phyloP scores from a whole-genome alignment of 2,329 filamentous ascomycete genomes.

The Pseudocercospora crystallina region DNA sequence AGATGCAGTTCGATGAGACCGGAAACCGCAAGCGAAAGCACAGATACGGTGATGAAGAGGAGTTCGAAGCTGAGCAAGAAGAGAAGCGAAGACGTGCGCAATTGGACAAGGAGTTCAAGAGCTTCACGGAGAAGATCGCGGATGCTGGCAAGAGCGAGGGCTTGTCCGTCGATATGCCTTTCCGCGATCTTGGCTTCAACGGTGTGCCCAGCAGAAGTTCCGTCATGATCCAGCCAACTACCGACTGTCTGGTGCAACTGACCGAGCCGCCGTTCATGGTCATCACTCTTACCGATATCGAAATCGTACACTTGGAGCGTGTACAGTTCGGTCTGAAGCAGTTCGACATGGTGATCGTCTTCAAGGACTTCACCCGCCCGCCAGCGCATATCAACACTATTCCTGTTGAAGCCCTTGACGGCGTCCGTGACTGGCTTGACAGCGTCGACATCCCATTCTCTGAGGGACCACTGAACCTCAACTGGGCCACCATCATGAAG shows the following conservation, averaged over 20 bases:
- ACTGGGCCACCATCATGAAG: conserved; percentile 99
- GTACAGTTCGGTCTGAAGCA: conserved; percentile 97
- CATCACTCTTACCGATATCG: conserved; percentile 90
- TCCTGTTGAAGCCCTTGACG: conserved; percentile 88
- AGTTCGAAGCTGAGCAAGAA: conserved; percentile 98
- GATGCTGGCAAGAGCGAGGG: conserved; percentile 90
- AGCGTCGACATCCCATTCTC: conserved; percentile 91
- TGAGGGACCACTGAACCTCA: conserved; percentile 93
- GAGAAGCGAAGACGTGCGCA: conserved; percentile 88
- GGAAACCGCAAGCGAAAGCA: conserved; percentile 98
- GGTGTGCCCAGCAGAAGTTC: conserved; percentile 95
- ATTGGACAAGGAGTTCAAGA: conserved; percentile 92
- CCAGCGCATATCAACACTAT: conserved; percentile 98
- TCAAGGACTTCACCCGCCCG: conserved; percentile 91
- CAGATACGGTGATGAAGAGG: conserved; percentile 95
- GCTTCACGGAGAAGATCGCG: conserved; percentile 94
- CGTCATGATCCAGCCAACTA: conserved; percentile 92
- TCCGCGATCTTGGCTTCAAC: conserved; percentile 93
- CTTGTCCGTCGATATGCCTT: conserved; percentile 92
- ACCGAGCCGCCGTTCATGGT: conserved; percentile 97
- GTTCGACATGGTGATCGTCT: conserved; percentile 97
- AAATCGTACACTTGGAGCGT: conserved; percentile 92
- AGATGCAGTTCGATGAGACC: conserved; percentile 98
- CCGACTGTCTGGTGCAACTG: conserved; percentile 93
- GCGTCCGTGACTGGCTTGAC: conserved; percentile 97